These are phyloP conservation scores for Vitis vinifera DNA, from an alignment of 164 flowering plant genomes.

Conservation along the genomic window ASM3070453v1 NC_081821.1:965001-965500, in stretches of 20 bases:
- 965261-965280: slow-evolving; percentile 47
- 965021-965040: slow-evolving; percentile 46
- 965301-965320: slow-evolving; percentile 54
- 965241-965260: slow-evolving; percentile 65
- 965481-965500: slow-evolving; percentile 50
- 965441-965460: slow-evolving; percentile 60
- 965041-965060: slow-evolving; percentile 28
- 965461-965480: slow-evolving; percentile 36
- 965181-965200: slow-evolving; percentile 36
- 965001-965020: slow-evolving; percentile 29
- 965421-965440: slow-evolving; percentile 37
- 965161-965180: slow-evolving; percentile 31
- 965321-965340: slow-evolving; percentile 59
- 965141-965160: slow-evolving; percentile 52
- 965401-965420: slow-evolving; percentile 51
- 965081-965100: slow-evolving; percentile 62
- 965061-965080: slow-evolving; percentile 46
- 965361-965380: slow-evolving; percentile 37
- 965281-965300: slow-evolving; percentile 42
- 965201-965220: slow-evolving; percentile 28
- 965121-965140: slow-evolving; percentile 58
- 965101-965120: slow-evolving; percentile 48
- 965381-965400: slow-evolving; percentile 47
- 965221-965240: slow-evolving; percentile 27
- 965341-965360: slow-evolving; percentile 16